Base-by-base conservation (phyloP, 2,329 filamentous ascomycete species). In the Macrophomina pseudophaseolina region DNA sequence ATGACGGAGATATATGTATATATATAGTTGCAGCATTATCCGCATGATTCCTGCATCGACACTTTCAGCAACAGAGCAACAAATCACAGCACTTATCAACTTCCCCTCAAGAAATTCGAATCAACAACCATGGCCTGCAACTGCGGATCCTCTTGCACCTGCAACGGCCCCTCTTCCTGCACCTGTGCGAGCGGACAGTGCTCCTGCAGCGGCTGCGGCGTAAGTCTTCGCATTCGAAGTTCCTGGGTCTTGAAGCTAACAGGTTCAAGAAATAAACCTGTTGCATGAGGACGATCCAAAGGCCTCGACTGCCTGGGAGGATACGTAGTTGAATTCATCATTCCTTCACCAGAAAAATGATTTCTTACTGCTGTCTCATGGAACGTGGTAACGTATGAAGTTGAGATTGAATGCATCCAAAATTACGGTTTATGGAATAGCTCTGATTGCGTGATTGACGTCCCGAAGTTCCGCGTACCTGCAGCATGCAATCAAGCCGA, bases 201-300 rank as follows among this genome's bases (percentile, higher is more conserved):
- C 58, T 48, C 58, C 30, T 60, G 58, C 58, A 49, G 42, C 32
- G 30, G 58, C 58, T 60, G 58, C 44, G 58, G 58, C 58, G 58
- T 60, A 33, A 48, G 58, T 49, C 3, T 7, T 23, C 23, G 3
- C 12, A 7, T 1, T 49, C 18, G 7, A 12, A 9, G 5, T 23
- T 49, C 5, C 46, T 23, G n/a, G 4, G 16, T 4, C 35, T 14
- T 7, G 12, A 4, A 23, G 33, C 52, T 54, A 16, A 54, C 33
- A 5, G 52, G 8, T 5, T 18, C 23, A 7, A 46, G 56, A 59
- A 46, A 44, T 59, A 59, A 59, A 33, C 38, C 42, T 9, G 8
- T 2, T 44, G 8, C 5, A 5, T 14, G 42, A 16, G 9, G 16
- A 14, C 42, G 16, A 44, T 5, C 18, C 23, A 16, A n/a, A 9